Base-by-base conservation (phyloP, 805 yeast genomes). In the Tanozyma kutaoensis region DNA sequence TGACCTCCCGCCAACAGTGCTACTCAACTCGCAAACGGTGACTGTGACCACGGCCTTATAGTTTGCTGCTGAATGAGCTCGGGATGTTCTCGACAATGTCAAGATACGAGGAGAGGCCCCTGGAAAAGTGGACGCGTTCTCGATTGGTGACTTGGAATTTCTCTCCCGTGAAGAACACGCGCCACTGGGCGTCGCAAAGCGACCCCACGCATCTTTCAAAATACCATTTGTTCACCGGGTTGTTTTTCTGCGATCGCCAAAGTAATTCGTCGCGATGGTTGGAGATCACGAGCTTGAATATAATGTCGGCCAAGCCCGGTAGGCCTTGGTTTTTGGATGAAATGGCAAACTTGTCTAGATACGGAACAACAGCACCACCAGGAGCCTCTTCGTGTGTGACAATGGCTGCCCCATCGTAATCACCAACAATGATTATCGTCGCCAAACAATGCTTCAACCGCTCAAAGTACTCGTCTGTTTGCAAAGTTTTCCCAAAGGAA, bases 201-300 rank as follows among this genome's bases (percentile, higher is more conserved):
- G 76, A 74, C 1, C 94, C 94, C 12, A 63, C 55, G 22, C 94
- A 76, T 35, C 98, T 62, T 44, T 91, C 96, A 50, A 88, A 91
- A 46, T 88, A 88, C 98, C 98, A 91, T 45, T 85, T 85, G 56
- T 91, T 91, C 6, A 91, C 95, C 0, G 95, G 95, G 48, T 91
- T 91, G 29, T 56, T 68, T 31, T 66, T 67, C 24, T 94, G 59
- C 1, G 97, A 88, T 42, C 98, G 68, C 98, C 98, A 91, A 2
- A 91, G 55, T 9, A 85, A 48, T 45, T 84, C 91, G 11, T 64
- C 52, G 0, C 82, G 79, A 44, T 75, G 86, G 20, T 72, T 50
- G 26, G 69, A 69, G 8, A 72, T 55, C 61, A 91, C 71, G 6
- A 79, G 63, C 45, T 88, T 91, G 59, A 91, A 85, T 14, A 88